Evolutionary conservation across 1,139 yeast genomes (phyloP).

Genomic region (Spathaspora sp.): DNA sequence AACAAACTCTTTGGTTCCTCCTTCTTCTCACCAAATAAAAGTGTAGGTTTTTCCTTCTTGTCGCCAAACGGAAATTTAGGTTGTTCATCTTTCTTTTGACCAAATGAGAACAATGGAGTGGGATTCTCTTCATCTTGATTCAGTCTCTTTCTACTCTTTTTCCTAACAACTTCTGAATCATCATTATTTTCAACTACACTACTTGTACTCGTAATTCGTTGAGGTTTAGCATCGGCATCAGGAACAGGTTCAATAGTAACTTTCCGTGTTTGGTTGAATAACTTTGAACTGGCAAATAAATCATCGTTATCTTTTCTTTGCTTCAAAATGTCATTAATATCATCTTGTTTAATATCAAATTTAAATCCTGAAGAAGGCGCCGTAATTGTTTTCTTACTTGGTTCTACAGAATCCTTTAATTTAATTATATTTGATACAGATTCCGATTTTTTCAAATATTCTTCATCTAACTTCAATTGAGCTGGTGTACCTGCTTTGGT

Average conservation of each 20-base stretch:
- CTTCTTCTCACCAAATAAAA: constrained; percentile 15
- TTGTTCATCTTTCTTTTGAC: constrained; percentile 4
- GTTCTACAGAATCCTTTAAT: constrained; percentile 22
- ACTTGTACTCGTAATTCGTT: background rate
- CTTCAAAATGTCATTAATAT: constrained; percentile 23
- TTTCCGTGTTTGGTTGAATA: background rate
- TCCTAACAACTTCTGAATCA: background rate
- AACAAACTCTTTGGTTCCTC: constrained; percentile 3
- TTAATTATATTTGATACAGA: constrained; percentile 30
- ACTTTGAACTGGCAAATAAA: constrained; percentile 9
- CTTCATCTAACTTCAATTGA: constrained; percentile 20
- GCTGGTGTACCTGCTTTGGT: constrained; percentile 13
- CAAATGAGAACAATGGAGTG: constrained; percentile 7
- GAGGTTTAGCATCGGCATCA: background rate
- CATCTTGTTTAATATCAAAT: constrained; percentile 30
- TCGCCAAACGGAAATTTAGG: constrained; percentile 6
- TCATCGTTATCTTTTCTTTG: constrained; percentile 19
- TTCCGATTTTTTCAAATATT: constrained; percentile 26
- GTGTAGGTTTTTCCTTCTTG: constrained; percentile 5
- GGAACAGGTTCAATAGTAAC: background rate
- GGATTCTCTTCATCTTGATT: constrained; percentile 9
- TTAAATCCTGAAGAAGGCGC: constrained; percentile 41
- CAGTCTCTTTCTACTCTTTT: constrained; percentile 6
- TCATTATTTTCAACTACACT: background rate
- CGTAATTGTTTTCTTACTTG: constrained; percentile 10